Evolutionary conservation across 2,329 filamentous ascomycete genomes (phyloP), one percentile per base, ranked within the genome.

Genomic region (Epichloe brachyelytri): DNA sequence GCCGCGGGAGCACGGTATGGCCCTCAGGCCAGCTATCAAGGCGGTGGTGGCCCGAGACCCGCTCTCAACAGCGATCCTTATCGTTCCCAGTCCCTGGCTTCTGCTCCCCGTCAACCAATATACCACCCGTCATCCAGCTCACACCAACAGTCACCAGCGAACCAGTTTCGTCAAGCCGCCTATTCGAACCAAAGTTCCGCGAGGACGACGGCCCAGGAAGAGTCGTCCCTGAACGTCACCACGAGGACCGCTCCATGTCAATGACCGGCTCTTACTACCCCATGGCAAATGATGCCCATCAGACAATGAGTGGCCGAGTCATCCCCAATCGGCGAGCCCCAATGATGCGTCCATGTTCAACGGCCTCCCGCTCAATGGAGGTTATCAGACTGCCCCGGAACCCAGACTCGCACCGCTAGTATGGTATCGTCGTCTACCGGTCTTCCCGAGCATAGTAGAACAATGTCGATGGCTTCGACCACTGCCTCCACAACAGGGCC

Each of bases 211-310:
- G 88, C 90, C 8, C 90, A 96, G 65, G 93, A 34, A 80, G 93
- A 54, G 76, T 93, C 37, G 89, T 98, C 8, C 93, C 93, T 1
- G 90, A 96, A 63, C 82, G 91, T 50, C 86, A 90, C 50, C 86
- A 90, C 55, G 88, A 94, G 60, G 91, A 97, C 67, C 81, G 93
- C 52, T 83, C 93, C 56, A 97, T 97, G 93, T 95, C 91, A 44
- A 85, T 98, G 84, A 93, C 85, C 5, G 88, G 86, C 10, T 86
- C 66, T 19, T 75, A 71, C 54, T 65, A 88, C 58, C 77, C 83
- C 3, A 76, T 85, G 50, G 88, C 94, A 59, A 77, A 79, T 54
- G 85, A 86, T 60, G 74, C 89, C 43, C 85, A 93, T 65, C 91
- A 96, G 68, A 96, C 90, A 5, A 94, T 91, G 80, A 95, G 87